A percentile compares a stretch with the other conserved stretches of the same genome.
Evolutionary conservation across 495 filamentous ascomycete species (phyloP).

Genomic region (Penicillium verhagenii): DNA sequence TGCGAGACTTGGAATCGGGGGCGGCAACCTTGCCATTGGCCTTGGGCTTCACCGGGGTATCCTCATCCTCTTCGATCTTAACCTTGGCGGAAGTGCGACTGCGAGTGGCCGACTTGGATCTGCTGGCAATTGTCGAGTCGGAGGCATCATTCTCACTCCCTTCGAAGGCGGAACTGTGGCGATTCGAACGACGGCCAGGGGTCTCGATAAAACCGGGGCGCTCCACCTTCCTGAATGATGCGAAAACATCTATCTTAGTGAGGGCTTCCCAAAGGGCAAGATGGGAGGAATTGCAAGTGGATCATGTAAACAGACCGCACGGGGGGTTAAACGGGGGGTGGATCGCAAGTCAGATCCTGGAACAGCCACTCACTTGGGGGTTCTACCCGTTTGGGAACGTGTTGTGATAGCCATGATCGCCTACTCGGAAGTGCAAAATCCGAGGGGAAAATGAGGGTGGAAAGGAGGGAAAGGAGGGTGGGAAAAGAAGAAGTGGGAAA

Average conservation of each 20-base stretch:
- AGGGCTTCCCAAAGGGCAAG: not conserved
- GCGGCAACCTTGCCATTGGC: constrained; percentile 39
- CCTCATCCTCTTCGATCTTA: constrained; percentile 33
- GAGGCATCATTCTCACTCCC: constrained; percentile 31
- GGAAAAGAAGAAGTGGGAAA: constrained; percentile 19
- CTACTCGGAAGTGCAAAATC: constrained; percentile 23
- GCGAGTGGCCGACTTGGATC: constrained; percentile 32
- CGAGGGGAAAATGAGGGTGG: constrained; percentile 17
- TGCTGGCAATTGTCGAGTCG: constrained; percentile 27
- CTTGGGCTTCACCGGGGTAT: constrained; percentile 21
- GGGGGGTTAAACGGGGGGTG: not conserved
- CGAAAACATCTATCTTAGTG: constrained; percentile 8
- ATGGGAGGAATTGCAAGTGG: constrained; percentile 1
- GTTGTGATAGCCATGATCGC: constrained; percentile 46
- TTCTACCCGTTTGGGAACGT: constrained; percentile 51
- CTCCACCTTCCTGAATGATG: constrained; percentile 50
- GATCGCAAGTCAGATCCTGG: constrained; percentile 21
- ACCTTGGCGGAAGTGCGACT: constrained; percentile 33
- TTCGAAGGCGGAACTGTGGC: constrained; percentile 42
- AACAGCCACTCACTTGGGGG: constrained; percentile 44
- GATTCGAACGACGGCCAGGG: constrained; percentile 46
- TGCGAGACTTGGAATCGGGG: constrained; percentile 29
- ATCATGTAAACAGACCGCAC: constrained; percentile 19
- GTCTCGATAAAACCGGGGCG: constrained; percentile 59
- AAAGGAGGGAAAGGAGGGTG: constrained; percentile 3